Base-by-base conservation (phyloP, 495 filamentous ascomycete species). In the Coniosporium apollinis region DNA sequence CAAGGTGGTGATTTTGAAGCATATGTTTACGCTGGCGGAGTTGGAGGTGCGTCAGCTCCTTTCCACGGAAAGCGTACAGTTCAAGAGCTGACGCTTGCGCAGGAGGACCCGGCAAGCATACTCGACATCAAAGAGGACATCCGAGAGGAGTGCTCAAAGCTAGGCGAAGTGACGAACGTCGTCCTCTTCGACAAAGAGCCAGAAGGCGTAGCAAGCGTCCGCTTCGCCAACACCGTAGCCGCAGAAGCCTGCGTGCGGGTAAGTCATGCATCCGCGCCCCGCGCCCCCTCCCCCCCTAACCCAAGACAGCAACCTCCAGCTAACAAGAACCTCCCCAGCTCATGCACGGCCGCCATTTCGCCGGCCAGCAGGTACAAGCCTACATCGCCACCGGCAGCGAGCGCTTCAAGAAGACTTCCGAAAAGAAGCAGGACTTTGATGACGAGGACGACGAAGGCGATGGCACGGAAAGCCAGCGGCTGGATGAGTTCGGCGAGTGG, bases 51-150 rank as follows among this genome's bases (percentile, higher is more conserved):
- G 7, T 26, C 24, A 8, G 8, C 8, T 26, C 24, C 24, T 26
- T 26, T 26, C 24, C 8, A 7, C 8, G 24, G 8, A 13, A 26
- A 26, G 8, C 24, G 24, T 26, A 8, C 24, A 26, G 24, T 7
- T 26, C 24, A 26, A 13, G n/a, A n/a, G 13, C 24, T 26, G 24
- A 26, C 30, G 64, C 14, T 29, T 26, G 16, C 22, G 30, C 36
- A 80, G 52, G 79, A 87, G 37, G 87, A 99, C 51, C 75, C 82
- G 2, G 69, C 74, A 0, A 81, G 79, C 2, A 67, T 87, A 33
- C 62, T 86, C 5, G 89, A 96, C 40, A 92, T 96, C 55, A 89
- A 89, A 48, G 76, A 91, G 54, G 89, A 99, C 49, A 79, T 99
- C 24, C 72, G 79, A 18, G 82, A 89, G 21, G 86, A 93, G 55